Base-by-base conservation (phyloP, 2,329 filamentous ascomycete species). In the Cladosporium sp. region DNA sequence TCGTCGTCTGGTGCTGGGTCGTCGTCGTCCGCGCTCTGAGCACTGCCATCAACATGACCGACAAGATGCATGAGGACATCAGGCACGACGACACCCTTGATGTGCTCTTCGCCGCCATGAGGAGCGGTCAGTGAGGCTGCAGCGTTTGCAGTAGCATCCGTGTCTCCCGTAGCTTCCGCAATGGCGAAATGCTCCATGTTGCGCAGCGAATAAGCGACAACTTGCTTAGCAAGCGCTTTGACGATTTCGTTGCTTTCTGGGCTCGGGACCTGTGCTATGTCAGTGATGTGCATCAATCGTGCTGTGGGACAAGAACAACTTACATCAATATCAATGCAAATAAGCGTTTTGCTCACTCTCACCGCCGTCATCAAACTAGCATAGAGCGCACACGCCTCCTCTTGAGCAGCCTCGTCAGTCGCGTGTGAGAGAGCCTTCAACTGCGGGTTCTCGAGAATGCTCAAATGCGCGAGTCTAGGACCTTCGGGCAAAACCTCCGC, bases 331-430 rank as follows among this genome's bases (percentile, higher is more conserved):
- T 97, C 93, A 53, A 98, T 80, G 52, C 89, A 92, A 25, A 97
- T 83, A 27, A 98, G 78, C 12, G 85, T 87, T 43, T 82, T 80
- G 1, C 90, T 95, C 0, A 96, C 80, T 47, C 91, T 83, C 1
- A 89, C 85, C 0, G 92, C 92, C 4, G 90, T 87, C 72, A 95
- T 85, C 16, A 97, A 77, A 2, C 91, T 95, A 1, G 93, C 90
- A 65, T 95, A 97, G 6, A 97, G 71, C 1, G 93, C 93, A 60
- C 88, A 95, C 1, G 93, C 92, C 69, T 97, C 92, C 69, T 97
- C 92, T 67, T 96, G 89, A 1, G 77, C 78, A 50, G 83, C 83
- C 59, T 93, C 88, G 5, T 88, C 87, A 43, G 78, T 86, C 0
- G 89, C 86, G 53, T 82, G 79, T 4, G 89, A 85, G 19, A 95